phyloP scores from a whole-genome alignment of 1,284 basidiomycete species.

The Trichosporon ovoides region DNA sequence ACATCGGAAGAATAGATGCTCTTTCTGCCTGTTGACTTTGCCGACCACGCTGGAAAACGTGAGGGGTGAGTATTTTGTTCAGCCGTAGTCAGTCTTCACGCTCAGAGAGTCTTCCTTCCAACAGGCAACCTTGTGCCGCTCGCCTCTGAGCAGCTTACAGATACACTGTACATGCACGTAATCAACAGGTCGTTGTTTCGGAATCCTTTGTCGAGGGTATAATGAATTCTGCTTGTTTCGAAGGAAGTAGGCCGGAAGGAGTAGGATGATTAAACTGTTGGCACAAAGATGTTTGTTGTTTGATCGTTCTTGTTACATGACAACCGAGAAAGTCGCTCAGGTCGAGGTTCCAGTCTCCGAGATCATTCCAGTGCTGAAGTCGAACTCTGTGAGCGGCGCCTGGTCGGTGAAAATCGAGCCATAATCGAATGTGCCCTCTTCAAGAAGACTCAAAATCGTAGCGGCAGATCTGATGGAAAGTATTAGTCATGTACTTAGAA shows the following conservation, averaged over 20 bases:
- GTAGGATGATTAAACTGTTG: background rate
- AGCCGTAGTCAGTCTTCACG: too few species aligned
- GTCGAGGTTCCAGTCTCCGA: background rate
- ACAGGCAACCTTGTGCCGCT: background rate
- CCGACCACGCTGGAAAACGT: too few species aligned
- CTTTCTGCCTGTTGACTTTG: too few species aligned
- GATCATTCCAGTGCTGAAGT: slow-evolving; percentile 12
- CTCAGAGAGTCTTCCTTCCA: too few species aligned
- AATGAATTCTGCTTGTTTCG: too few species aligned
- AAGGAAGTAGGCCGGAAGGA: background rate
- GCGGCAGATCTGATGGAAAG: slow-evolving; percentile 37
- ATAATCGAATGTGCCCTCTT: slow-evolving; percentile 48
- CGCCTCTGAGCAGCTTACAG: background rate
- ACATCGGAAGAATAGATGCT: background rate
- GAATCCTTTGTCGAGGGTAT: too few species aligned
- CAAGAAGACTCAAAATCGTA: slow-evolving; percentile 45
- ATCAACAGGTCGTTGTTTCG: background rate
- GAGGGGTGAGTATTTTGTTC: too few species aligned
- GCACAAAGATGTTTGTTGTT: background rate
- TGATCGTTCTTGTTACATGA: background rate
- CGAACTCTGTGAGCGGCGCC: slow-evolving; percentile 27
- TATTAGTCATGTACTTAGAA: slow-evolving; percentile 1
- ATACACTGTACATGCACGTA: slow-evolving; percentile 7
- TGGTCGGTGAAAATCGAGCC: slow-evolving; percentile 47
- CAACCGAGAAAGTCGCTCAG: too few species aligned